Evolutionary conservation across 345 rosid genomes (phyloP).

Genomic region (Firmiana major): DNA sequence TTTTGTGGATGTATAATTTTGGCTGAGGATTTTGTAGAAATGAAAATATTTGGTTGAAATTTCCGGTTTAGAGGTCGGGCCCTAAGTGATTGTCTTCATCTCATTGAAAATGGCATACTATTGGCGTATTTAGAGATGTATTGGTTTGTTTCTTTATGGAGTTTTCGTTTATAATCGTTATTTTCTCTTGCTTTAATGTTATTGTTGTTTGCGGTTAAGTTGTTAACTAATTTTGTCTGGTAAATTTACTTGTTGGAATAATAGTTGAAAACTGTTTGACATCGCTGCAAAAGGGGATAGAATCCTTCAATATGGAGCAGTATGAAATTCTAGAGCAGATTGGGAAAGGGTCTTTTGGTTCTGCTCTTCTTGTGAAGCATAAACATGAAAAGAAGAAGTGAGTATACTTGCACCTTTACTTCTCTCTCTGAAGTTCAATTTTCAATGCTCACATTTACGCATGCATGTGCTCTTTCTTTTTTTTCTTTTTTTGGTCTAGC

Average conservation of each 20-base stretch:
- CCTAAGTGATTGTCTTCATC: background rate
- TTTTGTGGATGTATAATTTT: background rate
- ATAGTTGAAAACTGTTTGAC: background rate
- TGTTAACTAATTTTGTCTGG: background rate
- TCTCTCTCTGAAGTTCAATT: background rate
- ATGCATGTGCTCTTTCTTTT: background rate
- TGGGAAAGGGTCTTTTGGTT: constrained; percentile 94
- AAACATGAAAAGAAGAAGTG: constrained; percentile 90
- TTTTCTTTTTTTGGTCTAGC: no score
- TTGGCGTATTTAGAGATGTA: background rate
- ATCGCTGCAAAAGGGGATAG: background rate
- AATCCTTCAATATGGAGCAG: constrained; percentile 57
- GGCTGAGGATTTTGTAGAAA: background rate
- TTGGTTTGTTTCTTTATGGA: background rate
- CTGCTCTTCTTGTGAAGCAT: constrained; percentile 97
- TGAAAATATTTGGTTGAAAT: background rate
- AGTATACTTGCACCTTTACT: constrained; percentile 19
- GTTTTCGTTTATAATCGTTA: background rate
- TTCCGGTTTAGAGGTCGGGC: background rate
- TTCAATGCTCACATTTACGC: background rate
- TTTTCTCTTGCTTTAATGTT: background rate
- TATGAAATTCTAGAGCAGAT: constrained; percentile 90
- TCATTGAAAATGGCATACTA: background rate
- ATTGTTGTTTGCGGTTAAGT: background rate
- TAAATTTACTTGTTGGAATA: constrained; percentile 4